Base-by-base conservation (phyloP, 148 eudicot species). In the Arbutus unedo region DNA sequence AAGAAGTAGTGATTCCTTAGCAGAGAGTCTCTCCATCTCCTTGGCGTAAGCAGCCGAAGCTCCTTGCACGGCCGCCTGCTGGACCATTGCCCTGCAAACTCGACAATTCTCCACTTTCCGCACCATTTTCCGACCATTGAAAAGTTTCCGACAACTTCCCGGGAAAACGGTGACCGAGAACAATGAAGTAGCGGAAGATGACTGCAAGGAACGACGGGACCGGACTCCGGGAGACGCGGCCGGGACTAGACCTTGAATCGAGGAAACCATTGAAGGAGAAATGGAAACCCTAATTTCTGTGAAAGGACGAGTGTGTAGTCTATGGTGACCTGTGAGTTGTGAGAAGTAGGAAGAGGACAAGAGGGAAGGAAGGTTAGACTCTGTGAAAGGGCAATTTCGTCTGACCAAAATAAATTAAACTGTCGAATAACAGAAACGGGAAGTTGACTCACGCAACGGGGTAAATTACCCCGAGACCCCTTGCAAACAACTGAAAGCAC, bases 21-120 rank as follows among this genome's bases (percentile, higher is more conserved):
- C 98, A 72, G 95, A 91, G 64, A 94, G 91, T 19, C 96, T 86
- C 79, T 96, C 98, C 98, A 96, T 96, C 66, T 96, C 95, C 83
- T 89, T 91, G 13, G 96, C 98, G 67, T 91, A 95, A 77, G 91
- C 77, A 49, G 97, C 94, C 6, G 96, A 92, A 87, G 97, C 89
- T 45, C 94, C 95, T 76, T 86, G 91, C 3, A 87, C 89, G 3
- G 93, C 59, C 78, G 91, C 66, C 80, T 87, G 87, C 87, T 91
- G 90, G 75, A 85, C 95, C 92, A 90, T 89, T 59, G 92, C 94
- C 66, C 86, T 79, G 78, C 90, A 84, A 13, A 80, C 8, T 31
- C 76, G 14, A 19, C 41, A 80, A 9, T 54, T 80, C 70, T 82
- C 81, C 19, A 76, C 7, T n/a, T 64, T 87, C 84, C 85, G 81